phyloP scores from a whole-genome alignment of 1,284 basidiomycete species.

The Malassezia vespertilionis region DNA sequence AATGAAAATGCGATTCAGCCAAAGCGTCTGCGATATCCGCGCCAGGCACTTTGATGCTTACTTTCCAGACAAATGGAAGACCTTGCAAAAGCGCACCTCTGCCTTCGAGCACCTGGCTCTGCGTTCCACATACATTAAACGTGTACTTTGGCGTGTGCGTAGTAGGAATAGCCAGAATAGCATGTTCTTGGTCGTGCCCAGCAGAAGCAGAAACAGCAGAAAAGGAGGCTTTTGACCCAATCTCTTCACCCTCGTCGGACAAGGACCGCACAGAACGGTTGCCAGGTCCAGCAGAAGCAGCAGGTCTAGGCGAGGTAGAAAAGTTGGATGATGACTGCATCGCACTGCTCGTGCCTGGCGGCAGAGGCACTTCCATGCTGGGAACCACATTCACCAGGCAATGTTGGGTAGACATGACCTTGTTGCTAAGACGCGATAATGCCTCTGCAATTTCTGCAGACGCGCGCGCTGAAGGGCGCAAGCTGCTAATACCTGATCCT shows the following conservation, averaged over 20 bases:
- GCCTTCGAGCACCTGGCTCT: slow-evolving; percentile 83
- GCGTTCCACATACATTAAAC: slow-evolving; percentile 77
- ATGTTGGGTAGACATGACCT: slow-evolving; percentile 38
- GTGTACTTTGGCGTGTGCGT: neutral
- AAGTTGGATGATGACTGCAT: too few relatives aligned
- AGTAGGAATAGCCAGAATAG: neutral
- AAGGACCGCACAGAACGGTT: neutral
- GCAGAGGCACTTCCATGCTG: slow-evolving; percentile 5
- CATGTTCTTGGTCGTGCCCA: too few relatives aligned
- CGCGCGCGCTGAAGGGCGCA: neutral
- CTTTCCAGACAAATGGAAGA: slow-evolving; percentile 71
- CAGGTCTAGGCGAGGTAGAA: too few relatives aligned
- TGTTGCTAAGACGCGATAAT: slow-evolving; percentile 18
- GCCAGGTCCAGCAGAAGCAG: neutral
- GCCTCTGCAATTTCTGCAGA: neutral
- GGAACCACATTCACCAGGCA: slow-evolving; percentile 33
- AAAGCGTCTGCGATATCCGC: slow-evolving; percentile 63
- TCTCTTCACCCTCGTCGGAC: too few relatives aligned
- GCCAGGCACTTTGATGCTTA: slow-evolving; percentile 75
- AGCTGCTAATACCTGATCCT: too few relatives aligned
- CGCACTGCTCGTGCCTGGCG: too few relatives aligned
- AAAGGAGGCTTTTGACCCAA: too few relatives aligned
- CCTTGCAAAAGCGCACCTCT: slow-evolving; percentile 79
- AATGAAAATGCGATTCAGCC: slow-evolving; percentile 17
- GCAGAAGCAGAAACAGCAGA: too few relatives aligned